Evolutionary conservation across 2,329 filamentous ascomycete genomes (phyloP).

Genomic region (Talaromyces sp.): DNA sequence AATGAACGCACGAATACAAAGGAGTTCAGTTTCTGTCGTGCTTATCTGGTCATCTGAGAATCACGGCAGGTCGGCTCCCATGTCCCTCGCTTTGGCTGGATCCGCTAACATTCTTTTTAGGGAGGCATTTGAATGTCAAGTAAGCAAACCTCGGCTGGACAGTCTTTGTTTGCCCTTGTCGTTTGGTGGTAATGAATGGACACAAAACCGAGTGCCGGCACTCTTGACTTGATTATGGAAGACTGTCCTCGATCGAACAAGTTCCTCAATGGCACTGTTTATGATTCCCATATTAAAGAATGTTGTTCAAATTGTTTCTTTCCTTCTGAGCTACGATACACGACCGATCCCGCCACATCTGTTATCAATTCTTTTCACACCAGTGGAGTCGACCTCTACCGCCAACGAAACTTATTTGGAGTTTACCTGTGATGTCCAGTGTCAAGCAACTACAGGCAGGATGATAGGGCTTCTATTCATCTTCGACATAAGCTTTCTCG

Average conservation of each 20-base stretch:
- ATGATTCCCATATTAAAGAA: slow-evolving; percentile 46
- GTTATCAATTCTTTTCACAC: not conserved
- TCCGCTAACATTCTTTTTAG: slow-evolving; percentile 3
- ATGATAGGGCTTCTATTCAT: too few relatives aligned
- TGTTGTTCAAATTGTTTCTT: slow-evolving; percentile 1
- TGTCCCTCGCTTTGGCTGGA: not conserved
- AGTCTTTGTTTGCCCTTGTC: slow-evolving; percentile 9
- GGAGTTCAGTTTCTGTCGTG: slow-evolving; percentile 54
- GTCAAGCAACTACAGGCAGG: not conserved
- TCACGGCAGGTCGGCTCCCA: slow-evolving; percentile 17
- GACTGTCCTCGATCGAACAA: slow-evolving; percentile 34
- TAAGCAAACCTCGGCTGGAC: not conserved
- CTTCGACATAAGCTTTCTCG: not conserved
- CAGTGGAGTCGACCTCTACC: not conserved
- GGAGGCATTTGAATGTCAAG: slow-evolving; percentile 6
- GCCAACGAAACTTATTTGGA: not conserved
- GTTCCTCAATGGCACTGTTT: slow-evolving; percentile 38
- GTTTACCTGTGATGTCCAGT: not conserved
- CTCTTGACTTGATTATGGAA: slow-evolving; percentile 53
- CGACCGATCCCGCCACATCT: slow-evolving; percentile 7
- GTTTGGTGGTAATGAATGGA: slow-evolving; percentile 13
- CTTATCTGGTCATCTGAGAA: slow-evolving; percentile 29
- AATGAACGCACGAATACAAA: slow-evolving; percentile 29
- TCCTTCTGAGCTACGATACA: slow-evolving; percentile 9
- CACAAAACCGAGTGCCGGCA: slow-evolving; percentile 27